Conservation (phyloP, 495 filamentous ascomycete species). For the Neurospora sp. region DNA sequence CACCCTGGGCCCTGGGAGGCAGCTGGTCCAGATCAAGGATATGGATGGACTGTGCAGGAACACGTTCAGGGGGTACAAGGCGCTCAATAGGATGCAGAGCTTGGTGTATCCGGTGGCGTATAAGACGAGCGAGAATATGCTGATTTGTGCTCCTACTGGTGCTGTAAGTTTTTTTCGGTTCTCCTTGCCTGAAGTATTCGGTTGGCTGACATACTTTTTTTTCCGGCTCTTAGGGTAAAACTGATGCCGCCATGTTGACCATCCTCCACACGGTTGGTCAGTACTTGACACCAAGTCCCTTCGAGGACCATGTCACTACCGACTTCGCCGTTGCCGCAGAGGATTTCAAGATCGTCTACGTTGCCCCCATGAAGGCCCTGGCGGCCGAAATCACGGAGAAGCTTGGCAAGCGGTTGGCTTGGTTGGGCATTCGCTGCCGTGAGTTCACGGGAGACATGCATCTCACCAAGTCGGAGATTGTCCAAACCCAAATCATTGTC, state of each 20-base stretch:
- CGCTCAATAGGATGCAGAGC: conserved; percentile 96
- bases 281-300: conserved; percentile 68
- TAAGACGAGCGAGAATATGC: conserved; percentile 93
- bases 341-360: conserved; percentile 97
- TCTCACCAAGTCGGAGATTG: conserved; percentile 89
- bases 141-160: conserved; percentile 96
- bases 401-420: conserved; percentile 82
- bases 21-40: conserved; percentile 63
- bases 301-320: conserved; percentile 58
- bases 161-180: conserved; percentile 48
- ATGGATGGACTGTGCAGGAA: conserved; percentile 82
- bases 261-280: conserved; percentile 83
- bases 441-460: conserved; percentile 99
- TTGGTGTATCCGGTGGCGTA: conserved; percentile 93
- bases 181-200: no score
- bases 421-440: conserved; percentile 80
- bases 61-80: conserved; percentile 93
- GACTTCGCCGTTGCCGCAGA: conserved; percentile 71
- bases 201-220: not conserved
- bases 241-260: conserved; percentile 94
- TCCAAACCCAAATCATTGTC: conserved; percentile 94
- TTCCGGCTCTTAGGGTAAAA: conserved; percentile 65
- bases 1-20: conserved; percentile 55
- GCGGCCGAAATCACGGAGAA: conserved; percentile 96
- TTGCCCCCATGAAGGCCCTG: conserved; percentile 96